Evolutionary conservation across 2,329 filamentous ascomycete species (phyloP), one percentile per base, ranked within the genome.

Genomic region (Leptographium lundbergii): DNA sequence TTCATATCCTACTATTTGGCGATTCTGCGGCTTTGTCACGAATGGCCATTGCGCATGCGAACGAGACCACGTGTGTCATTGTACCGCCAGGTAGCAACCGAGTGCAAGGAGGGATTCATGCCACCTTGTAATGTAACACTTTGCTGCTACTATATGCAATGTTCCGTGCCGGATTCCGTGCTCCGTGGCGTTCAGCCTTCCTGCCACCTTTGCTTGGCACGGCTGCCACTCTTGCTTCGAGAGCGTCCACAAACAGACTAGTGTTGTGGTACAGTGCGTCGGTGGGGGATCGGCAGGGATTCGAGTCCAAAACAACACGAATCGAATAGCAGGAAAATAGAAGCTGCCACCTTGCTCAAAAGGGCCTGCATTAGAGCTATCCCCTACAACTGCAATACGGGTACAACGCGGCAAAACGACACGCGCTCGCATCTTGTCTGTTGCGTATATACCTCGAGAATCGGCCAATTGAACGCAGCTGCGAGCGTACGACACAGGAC

Each of bases 261-360:
- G 42, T 6, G 14, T n/a, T 56, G 27, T 57, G 32, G 13, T 24
- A 19, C 27, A 36, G 55, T 42, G 53, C 39, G 27, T 17, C 39
- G 45, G 48, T 34, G 48, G 48, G 56, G 47, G 47, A 42, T 50
- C 54, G 34, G 42, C 36, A 56, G 54, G 54, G 54, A 56, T 56
- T 55, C 7, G 24, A 27, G 27, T n/a, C 2, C 27, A 27, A 29
- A 13, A 29, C 11, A 52, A 32, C 25, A 52, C 50, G 24, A 32
- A 52, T 32, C 11, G 50, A 14, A 17, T 14, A 42, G 17, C 14
- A 54, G 52, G 27, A n/a, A 47, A 36, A 34, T 3, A 53, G 14
- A 32, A 53, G 25, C 25, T 54, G 57, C 50, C 57, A 58, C 57
- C 56, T 57, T 57, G 47, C 56, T 27, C 22, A 7, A 45, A 25